Conservation (phyloP, 768 basidiomycete species). For the Psilocybe sp. region DNA sequence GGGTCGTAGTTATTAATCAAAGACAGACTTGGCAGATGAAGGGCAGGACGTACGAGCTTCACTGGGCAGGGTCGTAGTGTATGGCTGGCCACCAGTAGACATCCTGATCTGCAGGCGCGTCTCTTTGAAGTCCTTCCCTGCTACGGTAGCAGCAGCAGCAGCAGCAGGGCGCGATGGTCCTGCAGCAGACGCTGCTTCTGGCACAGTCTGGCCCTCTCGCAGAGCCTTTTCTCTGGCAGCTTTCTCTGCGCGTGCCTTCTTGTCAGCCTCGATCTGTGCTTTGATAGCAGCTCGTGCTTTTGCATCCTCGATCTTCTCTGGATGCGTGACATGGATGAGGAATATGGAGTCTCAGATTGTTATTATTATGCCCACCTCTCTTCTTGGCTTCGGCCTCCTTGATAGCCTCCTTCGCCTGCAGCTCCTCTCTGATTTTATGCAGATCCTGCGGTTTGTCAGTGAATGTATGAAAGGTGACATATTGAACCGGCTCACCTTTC, state of each 20-base stretch:
- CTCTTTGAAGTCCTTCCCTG: conserved; percentile 79
- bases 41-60: conserved; percentile 58
- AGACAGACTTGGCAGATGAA: not conserved
- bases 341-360: not conserved
- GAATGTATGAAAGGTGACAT: not conserved
- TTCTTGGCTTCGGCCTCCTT: conserved; percentile 83
- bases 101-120: conserved; percentile 90
- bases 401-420: conserved; percentile 73
- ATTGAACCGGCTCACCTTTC: conserved; percentile 48
- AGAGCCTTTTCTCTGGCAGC: conserved; percentile 88
- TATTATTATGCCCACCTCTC: conserved; percentile 54
- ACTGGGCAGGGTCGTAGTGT: conserved; percentile 78
- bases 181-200: conserved; percentile 18
- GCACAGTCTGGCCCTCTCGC: conserved; percentile 64
- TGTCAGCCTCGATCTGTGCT: conserved; percentile 65
- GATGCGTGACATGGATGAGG: not conserved
- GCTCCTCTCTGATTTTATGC: conserved; percentile 68
- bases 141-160: conserved; percentile 34
- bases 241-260: conserved; percentile 83
- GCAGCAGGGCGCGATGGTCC: conserved; percentile 31
- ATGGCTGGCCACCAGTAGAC: conserved; percentile 75
- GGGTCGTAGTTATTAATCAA: conserved; percentile 3
- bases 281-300: conserved; percentile 85
- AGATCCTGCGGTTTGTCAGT: conserved; percentile 51
- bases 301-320: conserved; percentile 89